Percentiles rank a stretch among this genome's conserved stretches.
Evolutionary conservation across 257 asterid genomes (phyloP).

Genomic region (Petrea volubilis): DNA sequence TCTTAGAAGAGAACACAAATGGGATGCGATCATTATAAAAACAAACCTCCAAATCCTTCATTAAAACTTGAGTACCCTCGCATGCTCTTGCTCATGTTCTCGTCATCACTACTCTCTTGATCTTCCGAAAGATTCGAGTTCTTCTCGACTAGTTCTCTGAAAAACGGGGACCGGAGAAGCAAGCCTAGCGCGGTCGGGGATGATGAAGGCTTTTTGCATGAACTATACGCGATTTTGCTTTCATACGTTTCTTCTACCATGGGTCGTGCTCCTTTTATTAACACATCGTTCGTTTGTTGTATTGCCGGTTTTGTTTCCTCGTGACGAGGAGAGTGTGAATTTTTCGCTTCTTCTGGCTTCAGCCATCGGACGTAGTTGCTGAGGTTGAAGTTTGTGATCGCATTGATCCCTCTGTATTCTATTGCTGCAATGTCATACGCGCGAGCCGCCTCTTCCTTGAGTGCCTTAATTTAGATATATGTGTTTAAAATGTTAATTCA

Average conservation of each 20-base stretch:
- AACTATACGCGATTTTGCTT: neutral
- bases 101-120: neutral
- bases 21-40: conserved; percentile 23
- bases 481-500: conserved; percentile 19
- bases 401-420: conserved; percentile 52
- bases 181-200: neutral
- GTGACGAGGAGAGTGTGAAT: conserved; percentile 17
- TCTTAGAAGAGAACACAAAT: conserved; percentile 17
- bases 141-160: neutral
- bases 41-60: neutral
- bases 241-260: neutral
- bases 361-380: conserved; percentile 49
- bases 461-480: conserved; percentile 32
- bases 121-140: neutral
- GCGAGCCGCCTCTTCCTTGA: conserved; percentile 61
- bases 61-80: neutral
- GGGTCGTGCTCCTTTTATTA: neutral
- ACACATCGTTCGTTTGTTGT: too few species aligned
- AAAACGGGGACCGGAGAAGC: neutral
- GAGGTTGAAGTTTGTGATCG: conserved; percentile 52
- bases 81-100: neutral
- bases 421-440: conserved; percentile 59
- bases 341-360: conserved; percentile 34
- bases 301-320: conserved; percentile 22
- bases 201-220: neutral